Conservation (phyloP, 352 stramenopile genomes). For the Globisporangium cystogenes region DNA sequence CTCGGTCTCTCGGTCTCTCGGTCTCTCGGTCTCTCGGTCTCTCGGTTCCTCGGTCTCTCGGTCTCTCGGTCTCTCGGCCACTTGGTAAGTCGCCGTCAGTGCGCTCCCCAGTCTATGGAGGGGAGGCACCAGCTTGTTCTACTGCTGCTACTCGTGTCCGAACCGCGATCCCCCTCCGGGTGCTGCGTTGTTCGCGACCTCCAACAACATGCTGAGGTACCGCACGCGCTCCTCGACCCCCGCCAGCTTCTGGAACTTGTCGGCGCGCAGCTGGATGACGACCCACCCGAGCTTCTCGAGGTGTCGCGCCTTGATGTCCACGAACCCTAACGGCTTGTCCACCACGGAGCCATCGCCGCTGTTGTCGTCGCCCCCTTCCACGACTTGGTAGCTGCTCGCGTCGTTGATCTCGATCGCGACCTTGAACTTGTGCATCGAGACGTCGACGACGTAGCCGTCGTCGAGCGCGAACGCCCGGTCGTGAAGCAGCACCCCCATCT, state of each 20-base stretch:
- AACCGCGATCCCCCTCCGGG: background rate
- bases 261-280: constrained; percentile 53
- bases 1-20: too few species aligned
- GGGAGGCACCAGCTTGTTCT: background rate
- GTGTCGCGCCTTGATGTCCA: constrained; percentile 63
- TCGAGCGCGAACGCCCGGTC: constrained; percentile 21
- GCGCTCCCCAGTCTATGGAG: background rate
- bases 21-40: too few species aligned
- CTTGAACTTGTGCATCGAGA: constrained; percentile 39
- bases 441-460: constrained; percentile 48
- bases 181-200: constrained; percentile 42
- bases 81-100: too few species aligned
- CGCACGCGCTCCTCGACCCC: constrained; percentile 42
- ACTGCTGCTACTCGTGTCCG: constrained; percentile 1
- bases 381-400: constrained; percentile 40
- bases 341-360: constrained; percentile 6
- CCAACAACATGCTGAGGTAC: constrained; percentile 63
- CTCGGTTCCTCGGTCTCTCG: too few species aligned
- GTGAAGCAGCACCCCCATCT: constrained; percentile 38
- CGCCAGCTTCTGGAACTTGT: constrained; percentile 45
- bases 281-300: constrained; percentile 60
- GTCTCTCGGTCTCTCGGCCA: too few species aligned
- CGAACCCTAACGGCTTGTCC: constrained; percentile 40
- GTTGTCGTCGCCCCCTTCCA: constrained; percentile 22
- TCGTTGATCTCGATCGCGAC: constrained; percentile 69